A percentile compares a stretch with the other conserved stretches of the same genome.
Evolutionary conservation across 139 green algal genomes (phyloP).

Genomic region (Trebouxia sp.): DNA sequence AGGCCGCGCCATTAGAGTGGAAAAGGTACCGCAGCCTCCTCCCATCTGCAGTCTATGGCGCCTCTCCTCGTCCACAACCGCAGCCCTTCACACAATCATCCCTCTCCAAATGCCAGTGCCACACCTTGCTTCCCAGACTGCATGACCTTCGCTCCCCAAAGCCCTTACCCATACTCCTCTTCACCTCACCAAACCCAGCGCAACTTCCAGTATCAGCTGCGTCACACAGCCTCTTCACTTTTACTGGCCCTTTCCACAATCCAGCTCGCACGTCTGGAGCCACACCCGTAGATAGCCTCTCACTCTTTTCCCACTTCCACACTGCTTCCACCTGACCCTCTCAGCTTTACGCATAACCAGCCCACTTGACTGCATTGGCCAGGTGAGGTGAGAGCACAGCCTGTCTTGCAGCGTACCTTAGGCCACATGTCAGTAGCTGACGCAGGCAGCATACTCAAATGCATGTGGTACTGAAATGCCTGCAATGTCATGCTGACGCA

Average conservation of each 20-base stretch:
- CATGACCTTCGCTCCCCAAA: slow-evolving; percentile 18
- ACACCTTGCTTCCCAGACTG: slow-evolving; percentile 3
- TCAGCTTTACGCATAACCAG: neutral
- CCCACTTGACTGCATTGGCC: neutral
- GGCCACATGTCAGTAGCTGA: neutral
- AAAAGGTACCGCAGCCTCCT: slow-evolving; percentile 28
- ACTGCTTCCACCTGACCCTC: slow-evolving; percentile 17
- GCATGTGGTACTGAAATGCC: neutral
- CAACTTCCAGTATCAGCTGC: slow-evolving; percentile 6
- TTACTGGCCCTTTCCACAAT: slow-evolving; percentile 8
- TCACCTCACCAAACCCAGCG: neutral
- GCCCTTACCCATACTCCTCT: slow-evolving; percentile 16
- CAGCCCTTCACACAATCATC: neutral
- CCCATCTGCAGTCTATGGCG: slow-evolving; percentile 6
- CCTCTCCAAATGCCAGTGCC: neutral
- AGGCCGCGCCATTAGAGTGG: slow-evolving; percentile 22
- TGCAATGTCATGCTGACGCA: too few species aligned
- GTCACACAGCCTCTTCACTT: slow-evolving; percentile 4
- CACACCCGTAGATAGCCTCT: slow-evolving; percentile 20
- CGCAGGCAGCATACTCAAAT: neutral
- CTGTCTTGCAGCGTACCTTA: too few species aligned
- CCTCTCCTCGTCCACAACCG: neutral
- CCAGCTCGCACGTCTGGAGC: neutral
- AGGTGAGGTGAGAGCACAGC: too few species aligned
- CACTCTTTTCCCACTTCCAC: slow-evolving; percentile 4